These are phyloP conservation scores for Hirsutella thompsonii DNA, from an alignment of 2,329 filamentous ascomycete genomes.

Conservation along the genomic window DNA sequence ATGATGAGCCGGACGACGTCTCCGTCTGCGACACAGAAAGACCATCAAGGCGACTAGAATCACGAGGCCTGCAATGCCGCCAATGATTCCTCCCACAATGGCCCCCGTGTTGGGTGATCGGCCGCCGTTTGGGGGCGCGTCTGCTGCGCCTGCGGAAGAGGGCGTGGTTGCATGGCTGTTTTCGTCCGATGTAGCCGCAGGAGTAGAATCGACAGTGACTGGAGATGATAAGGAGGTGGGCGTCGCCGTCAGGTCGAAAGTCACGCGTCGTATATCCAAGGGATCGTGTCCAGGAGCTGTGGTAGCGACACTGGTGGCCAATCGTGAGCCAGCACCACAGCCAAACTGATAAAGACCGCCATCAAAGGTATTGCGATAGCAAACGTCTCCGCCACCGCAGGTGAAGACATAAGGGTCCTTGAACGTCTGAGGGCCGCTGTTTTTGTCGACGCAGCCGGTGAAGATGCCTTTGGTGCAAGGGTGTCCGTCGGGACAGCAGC, in stretches of 20 bases:
- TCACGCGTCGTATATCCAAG: slow-evolving; percentile 23
- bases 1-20: slow-evolving; percentile 23
- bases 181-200: slow-evolving; percentile 5
- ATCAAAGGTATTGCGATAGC: slow-evolving; percentile 41
- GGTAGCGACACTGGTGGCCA: slow-evolving; percentile 35
- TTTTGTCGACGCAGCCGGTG: slow-evolving; percentile 42
- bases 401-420: slow-evolving; percentile 44
- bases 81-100: slow-evolving; percentile 41
- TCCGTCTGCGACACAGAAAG: slow-evolving; percentile 30
- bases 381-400: slow-evolving; percentile 36
- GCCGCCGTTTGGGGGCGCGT: slow-evolving; percentile 12
- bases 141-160: background rate
- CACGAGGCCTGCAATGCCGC: slow-evolving; percentile 33
- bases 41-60: slow-evolving; percentile 27
- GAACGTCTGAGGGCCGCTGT: slow-evolving; percentile 34
- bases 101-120: slow-evolving; percentile 27
- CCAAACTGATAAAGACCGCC: slow-evolving; percentile 45
- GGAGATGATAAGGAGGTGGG: slow-evolving; percentile 25
- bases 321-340: slow-evolving; percentile 33
- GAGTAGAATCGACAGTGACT: slow-evolving; percentile 26
- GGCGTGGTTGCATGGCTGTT: slow-evolving; percentile 9
- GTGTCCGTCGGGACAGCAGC: slow-evolving; percentile 40
- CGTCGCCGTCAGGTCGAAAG: slow-evolving; percentile 25
- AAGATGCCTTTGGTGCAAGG: slow-evolving; percentile 42
- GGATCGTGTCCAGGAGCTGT: slow-evolving; percentile 27